phyloP scores from a whole-genome alignment of 2,329 filamentous ascomycete species.

The Colletotrichum liaoningense region DNA sequence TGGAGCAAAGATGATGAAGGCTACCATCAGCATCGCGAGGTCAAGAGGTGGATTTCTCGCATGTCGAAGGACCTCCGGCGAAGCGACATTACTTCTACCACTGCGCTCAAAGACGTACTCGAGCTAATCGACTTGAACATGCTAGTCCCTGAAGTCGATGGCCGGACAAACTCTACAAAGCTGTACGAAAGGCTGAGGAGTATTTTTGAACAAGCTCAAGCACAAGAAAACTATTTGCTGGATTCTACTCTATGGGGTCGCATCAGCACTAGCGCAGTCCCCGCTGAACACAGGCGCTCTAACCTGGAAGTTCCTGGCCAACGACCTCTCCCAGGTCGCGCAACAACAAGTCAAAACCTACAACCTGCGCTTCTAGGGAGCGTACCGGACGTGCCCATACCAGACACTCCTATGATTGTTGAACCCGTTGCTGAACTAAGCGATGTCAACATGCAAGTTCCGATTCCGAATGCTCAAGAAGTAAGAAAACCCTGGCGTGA shows the following conservation, averaged over 20 bases:
- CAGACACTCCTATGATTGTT: background rate
- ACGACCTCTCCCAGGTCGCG: background rate
- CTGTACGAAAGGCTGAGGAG: background rate
- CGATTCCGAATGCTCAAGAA: background rate
- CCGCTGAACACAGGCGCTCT: background rate
- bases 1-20: background rate
- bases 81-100: background rate
- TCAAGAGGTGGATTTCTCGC: background rate
- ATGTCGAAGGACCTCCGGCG: background rate
- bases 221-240: background rate
- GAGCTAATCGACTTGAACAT: background rate
- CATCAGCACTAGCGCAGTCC: background rate
- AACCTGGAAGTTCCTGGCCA: background rate
- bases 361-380: background rate
- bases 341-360: too few relatives aligned
- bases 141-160: background rate
- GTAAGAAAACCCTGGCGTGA: background rate
- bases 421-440: background rate
- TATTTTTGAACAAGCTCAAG: background rate
- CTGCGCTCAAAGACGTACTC: background rate
- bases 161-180: background rate
- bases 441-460: background rate
- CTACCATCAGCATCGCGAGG: background rate
- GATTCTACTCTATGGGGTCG: background rate
- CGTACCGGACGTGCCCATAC: background rate